Base-by-base conservation (phyloP, 257 asterid genomes). In the Coffea eugenioides region DNA sequence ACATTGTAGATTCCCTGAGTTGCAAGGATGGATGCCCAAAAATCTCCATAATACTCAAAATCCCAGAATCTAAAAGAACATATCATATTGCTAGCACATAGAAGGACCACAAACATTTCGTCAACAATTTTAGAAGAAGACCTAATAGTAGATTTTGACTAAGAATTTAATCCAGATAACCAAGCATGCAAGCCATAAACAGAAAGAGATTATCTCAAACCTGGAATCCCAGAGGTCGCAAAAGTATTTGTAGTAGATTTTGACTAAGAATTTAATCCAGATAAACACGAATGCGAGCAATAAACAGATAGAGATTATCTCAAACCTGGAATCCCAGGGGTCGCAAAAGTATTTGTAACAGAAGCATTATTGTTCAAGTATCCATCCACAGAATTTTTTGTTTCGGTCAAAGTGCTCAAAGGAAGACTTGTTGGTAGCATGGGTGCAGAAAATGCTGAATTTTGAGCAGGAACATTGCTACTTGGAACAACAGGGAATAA, bases 401-500 rank as follows among this genome's bases (percentile, higher is more conserved):
- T 57, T 72, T 86, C 92, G 39, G 82, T 74, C 65, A 87, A 78
- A 66, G 92, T 80, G 82, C 90, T 82, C 77, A 82, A 43, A 31
- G 87, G 86, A 73, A 84, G 69, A 74, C 84, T 85, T 52, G 83
- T 61, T 83, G 94, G 83, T 66, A 90, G 83, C 77, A 77, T 69
- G 9, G 90, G 79, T 59, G 88, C 88, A 75, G 94, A 88, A 83
- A 87, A 90, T 36, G 94, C 88, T 27, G 86, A 87, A 69, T 86
- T 83, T 83, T 88, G 96, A 82, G 87, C 70, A 75, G 87, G 86
- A 15, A 82, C 77, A 76, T 73, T 87, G 80, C 71, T 88, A 81
- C 62, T 82, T 74, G 92, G 90, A 84, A 86, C 91, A 80, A 93
- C 97, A 16, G 97, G 97, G 78, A 93, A 93, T 84, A 93, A 81